Evolutionary conservation across 495 filamentous ascomycete genomes (phyloP), one percentile per base, ranked within the genome.

Genomic region (Hypoxylon crocopeplum): DNA sequence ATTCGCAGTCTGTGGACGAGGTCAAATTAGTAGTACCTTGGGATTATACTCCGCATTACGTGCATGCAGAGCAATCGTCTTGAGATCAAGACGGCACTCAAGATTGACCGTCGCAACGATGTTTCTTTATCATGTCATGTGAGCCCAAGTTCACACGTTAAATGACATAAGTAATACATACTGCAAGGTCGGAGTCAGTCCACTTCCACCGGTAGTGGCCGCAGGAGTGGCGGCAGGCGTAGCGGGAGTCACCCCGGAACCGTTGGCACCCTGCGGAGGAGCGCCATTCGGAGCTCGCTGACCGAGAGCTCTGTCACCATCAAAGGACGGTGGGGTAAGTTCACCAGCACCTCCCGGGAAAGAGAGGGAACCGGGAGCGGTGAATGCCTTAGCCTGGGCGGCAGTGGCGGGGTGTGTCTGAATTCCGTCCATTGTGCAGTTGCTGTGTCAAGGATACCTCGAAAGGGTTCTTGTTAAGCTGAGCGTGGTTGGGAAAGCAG

Each of bases 71-170:
- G 94, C 94, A 72, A 98, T 98, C 72, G 94, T 98, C 89, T 98
- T 98, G 58, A 98, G 83, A 73, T 98, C 94, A 79, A 98, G 81
- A 58, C 94, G 91, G 75, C 94, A 97, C 82, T 96, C 92, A 71
- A 98, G 86, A 76, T 98, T 98, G 83, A 98, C 94, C 63, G 94
- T 98, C 53, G 94, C 93, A 78, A 98, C 94, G 81, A 98, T 97
- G 85, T 98, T 98, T 88, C 92, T 97, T 91, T 72, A 80, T 27
- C 75, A 78, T 72, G 74, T 75, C 75, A 77, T 77, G 83, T 90
- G 80, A 92, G 86, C 78, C 77, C 81, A 55, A 59, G 56, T 66
- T 59, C 61, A 62, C 20, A 59, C 39, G 58, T 62, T 67, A 61
- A 58, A 52, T 37, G 40, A 59, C 39, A 54, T 42, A 66, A 72